Base-by-base conservation (phyloP, 2,329 filamentous ascomycete genomes). In the Colletotrichum lindemuthianum region DNA sequence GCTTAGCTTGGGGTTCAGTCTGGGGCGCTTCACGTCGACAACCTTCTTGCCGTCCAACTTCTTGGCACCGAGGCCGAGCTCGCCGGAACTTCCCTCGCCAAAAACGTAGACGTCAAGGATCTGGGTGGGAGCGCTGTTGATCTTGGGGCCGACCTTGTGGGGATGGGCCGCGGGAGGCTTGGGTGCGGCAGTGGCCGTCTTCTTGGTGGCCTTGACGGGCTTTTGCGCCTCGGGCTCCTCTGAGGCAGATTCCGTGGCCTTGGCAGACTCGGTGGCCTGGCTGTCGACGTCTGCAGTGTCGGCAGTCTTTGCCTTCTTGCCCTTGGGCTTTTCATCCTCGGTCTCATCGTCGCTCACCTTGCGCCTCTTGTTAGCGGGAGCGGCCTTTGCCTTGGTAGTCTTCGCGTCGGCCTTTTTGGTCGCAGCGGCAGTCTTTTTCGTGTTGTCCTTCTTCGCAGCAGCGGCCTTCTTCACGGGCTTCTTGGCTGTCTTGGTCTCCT, bases 1-100 rank as follows among this genome's bases (percentile, higher is more conserved):
- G 33, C 80, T 77, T 44, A 93, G 81, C 63, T 84, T 80, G 51
- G 83, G 79, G 73, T 92, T 92, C 64, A 90, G 79, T 56, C 90
- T 89, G 15, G 92, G 92, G 36, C 90, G 87, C 80, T 90, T 91
- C 70, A 92, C 90, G 69, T 93, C 90, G 69, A 91, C 87, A 41
- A 85, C 83, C 76, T 82, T 84, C 79, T 86, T 86, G 68, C 81
- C 81, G 63, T 85, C 80, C 44, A 84, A 79, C 70, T 87, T 87
- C 73, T 87, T 88, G 66, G 84, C 87, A 50, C 92, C 92, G 15
- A 96, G 86, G 41, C 92, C 92, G 48, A 96, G 89, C 79, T 96
- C 92, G 69, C 92, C 92, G n/a, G 88, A 89, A 66, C 86, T 86
- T 41, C 92, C 92, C 75, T 93, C 91, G 56, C 92, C 92, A 71